Evolutionary conservation across 2,329 filamentous ascomycete species (phyloP), one percentile per base, ranked within the genome.

Genomic region (Fusarium albosuccineum): DNA sequence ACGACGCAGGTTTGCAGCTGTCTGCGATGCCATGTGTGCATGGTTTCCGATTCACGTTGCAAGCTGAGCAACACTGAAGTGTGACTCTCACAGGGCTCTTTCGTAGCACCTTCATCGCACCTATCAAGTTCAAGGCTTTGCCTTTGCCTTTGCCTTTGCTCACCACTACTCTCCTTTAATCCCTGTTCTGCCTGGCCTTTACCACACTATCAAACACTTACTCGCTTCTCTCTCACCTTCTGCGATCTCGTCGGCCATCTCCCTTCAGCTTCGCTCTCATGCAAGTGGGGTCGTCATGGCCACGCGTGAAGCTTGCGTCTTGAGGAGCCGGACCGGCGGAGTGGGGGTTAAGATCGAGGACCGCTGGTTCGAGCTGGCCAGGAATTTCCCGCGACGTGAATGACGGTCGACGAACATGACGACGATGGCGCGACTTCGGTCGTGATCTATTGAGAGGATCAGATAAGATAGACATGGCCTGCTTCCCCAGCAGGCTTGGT

Each of bases 391-490:
- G 49, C 37, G 44, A 54, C 57, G 55, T 34, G 48, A 49, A 49
- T 10, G 45, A 45, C 22, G 39, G 27, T 45, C 36, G 39, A 39
- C 30, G 14, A 58, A 49, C n/a, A 54, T 34, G 62, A 49, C 49
- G 50, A 60, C 62, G 41, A 61, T 66, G 62, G 66, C 64, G 66
- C 62, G 62, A 69, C 64, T 51, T 71, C 66, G 67, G 70, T 62
- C 81, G 69, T 83, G 82, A 86, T 85, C 82, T 81, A 57, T 36
- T 48, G 51, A 52, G 58, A 71, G 58, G 67, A 71, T 71, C 69
- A 71, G 69, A 71, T 71, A 71, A 71, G 69, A 71, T 71, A 55
- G 55, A 14, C 17, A 42, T 49, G 61, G 42, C 61, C 7, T 33
- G 30, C 30, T 33, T 33, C 30, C 10, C 30, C 7, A 33, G 30